A percentile compares a stretch with the other conserved stretches of the same genome.
phyloP scores from a whole-genome alignment of 257 asterid genomes.

The Solanum chilense region DNA sequence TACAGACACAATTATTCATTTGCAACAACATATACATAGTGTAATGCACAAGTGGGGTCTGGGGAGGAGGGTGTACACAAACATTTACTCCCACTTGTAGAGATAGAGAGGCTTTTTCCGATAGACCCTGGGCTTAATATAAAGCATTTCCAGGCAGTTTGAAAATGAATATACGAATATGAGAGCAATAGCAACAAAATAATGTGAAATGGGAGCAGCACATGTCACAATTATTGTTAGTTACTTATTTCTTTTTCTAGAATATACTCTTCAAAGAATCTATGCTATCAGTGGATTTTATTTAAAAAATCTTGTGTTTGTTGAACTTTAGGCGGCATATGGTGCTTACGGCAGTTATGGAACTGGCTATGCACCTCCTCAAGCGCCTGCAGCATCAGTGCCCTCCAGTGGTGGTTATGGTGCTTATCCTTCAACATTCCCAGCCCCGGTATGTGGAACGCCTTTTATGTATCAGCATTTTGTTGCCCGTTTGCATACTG shows the following conservation, averaged over 20 bases:
- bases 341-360: conserved; percentile 63
- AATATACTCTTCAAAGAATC: not conserved
- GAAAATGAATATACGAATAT: not conserved
- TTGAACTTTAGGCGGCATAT: conserved; percentile 48
- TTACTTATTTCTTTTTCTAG: not conserved
- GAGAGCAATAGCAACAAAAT: not conserved
- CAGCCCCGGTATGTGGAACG: conserved; percentile 48
- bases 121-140: not conserved
- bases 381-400: conserved; percentile 59
- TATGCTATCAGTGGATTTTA: not conserved
- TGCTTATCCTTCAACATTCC: conserved; percentile 69
- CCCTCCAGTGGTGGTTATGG: conserved; percentile 80
- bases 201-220: not conserved
- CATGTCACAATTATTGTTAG: not conserved
- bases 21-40: not conserved
- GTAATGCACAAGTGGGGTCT: not conserved
- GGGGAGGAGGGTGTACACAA: not conserved
- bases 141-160: not conserved
- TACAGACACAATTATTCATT: not conserved
- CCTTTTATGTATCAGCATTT: not conserved
- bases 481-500: not conserved
- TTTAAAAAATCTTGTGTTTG: not conserved
- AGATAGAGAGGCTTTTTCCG: not conserved
- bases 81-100: not conserved
- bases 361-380: conserved; percentile 52